These are phyloP conservation scores for Abrus precatorius DNA, from an alignment of 306 rosid genomes.

Conservation along the genomic window DNA sequence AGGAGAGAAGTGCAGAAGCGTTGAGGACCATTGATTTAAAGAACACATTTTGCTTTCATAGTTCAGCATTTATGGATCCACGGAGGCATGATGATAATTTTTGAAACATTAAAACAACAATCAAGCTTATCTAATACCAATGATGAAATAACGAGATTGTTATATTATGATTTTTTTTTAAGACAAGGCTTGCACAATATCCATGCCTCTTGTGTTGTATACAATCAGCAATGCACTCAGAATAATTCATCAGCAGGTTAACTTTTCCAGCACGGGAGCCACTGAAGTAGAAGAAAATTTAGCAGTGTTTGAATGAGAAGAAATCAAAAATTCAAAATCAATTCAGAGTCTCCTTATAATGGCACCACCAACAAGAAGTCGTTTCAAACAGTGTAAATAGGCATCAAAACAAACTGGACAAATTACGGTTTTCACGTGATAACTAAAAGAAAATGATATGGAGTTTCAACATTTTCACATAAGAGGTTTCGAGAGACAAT, in stretches of 20 bases:
- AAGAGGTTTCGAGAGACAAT: neutral
- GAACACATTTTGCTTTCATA: neutral
- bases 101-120: slow-evolving; percentile 15
- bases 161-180: slow-evolving; percentile 1
- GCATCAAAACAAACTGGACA: slow-evolving; percentile 35
- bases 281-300: slow-evolving; percentile 15
- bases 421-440: slow-evolving; percentile 9
- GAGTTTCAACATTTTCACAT: slow-evolving; percentile 16
- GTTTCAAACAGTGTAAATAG: slow-evolving; percentile 16
- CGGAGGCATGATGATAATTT: neutral
- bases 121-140: slow-evolving; percentile 1
- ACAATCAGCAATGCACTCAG: slow-evolving; percentile 4
- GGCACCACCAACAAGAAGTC: slow-evolving; percentile 12
- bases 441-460: slow-evolving; percentile 17
- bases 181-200: slow-evolving; percentile 19
- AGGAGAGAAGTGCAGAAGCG: neutral
- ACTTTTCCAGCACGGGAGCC: slow-evolving; percentile 30
- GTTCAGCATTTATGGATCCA: neutral
- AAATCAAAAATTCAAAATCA: neutral
- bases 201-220: slow-evolving; percentile 10
- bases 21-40: neutral
- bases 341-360: neutral
- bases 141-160: slow-evolving; percentile 5
- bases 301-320: neutral
- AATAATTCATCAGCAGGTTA: neutral